phyloP scores from a whole-genome alignment of 2,329 filamentous ascomycete species.

The Fusarium algeriense region DNA sequence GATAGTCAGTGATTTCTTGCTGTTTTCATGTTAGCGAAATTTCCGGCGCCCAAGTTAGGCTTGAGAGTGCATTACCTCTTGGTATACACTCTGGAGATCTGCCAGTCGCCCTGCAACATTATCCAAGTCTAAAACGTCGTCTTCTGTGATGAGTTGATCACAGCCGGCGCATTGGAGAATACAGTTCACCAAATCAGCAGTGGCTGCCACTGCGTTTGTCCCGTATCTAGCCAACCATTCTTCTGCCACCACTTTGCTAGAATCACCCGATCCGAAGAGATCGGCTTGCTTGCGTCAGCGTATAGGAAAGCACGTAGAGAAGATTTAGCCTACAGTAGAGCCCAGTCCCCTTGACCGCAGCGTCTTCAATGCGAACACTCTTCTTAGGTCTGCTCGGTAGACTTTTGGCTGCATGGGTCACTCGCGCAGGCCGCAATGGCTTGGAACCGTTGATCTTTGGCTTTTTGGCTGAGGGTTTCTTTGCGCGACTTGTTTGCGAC shows the following conservation, averaged over 20 bases:
- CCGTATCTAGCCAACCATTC: conserved; percentile 72
- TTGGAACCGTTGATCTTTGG: conserved; percentile 71
- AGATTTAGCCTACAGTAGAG: conserved; percentile 62
- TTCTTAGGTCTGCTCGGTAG: conserved; percentile 69
- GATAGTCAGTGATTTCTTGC: conserved; percentile 89
- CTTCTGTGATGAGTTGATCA: conserved; percentile 78
- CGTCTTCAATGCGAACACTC: conserved; percentile 62
- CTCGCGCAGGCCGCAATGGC: conserved; percentile 52
- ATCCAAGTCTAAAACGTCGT: conserved; percentile 91
- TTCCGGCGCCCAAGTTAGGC: not conserved
- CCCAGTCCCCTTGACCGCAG: conserved; percentile 64
- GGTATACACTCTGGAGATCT: conserved; percentile 90
- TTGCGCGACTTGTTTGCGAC: conserved; percentile 60
- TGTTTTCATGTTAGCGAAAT: conserved; percentile 52
- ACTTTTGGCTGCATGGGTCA: conserved; percentile 50
- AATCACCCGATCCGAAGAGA: conserved; percentile 71
- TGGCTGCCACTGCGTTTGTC: conserved; percentile 64
- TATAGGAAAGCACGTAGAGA: conserved; percentile 1
- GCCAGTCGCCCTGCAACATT: conserved; percentile 81
- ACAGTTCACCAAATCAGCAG: conserved; percentile 75
- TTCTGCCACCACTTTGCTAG: conserved; percentile 67
- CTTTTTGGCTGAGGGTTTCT: conserved; percentile 73
- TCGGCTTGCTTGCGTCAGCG: conserved; percentile 62
- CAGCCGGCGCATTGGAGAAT: conserved; percentile 82
- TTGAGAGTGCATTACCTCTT: conserved; percentile 68